These are phyloP conservation scores for Fraxinus floribunda DNA, from an alignment of 305 asterid genomes.

Conservation along the genomic window DNA sequence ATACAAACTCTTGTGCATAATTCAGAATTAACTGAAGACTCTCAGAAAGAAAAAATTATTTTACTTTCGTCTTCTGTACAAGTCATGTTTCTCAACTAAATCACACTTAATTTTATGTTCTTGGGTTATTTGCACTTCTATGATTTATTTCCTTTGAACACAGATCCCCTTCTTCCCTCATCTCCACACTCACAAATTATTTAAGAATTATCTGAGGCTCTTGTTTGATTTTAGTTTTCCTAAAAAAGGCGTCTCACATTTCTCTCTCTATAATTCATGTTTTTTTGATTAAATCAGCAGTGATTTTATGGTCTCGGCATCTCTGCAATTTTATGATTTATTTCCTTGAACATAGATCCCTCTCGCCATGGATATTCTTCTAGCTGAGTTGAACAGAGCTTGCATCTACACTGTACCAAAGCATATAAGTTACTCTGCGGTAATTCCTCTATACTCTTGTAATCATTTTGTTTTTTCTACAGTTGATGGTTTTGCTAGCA, in stretches of 20 bases:
- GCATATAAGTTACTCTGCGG: constrained; percentile 64
- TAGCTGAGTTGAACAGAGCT: constrained; percentile 74
- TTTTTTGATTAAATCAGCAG: background rate
- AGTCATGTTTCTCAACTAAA: background rate
- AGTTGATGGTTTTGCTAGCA: background rate
- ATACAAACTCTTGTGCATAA: background rate
- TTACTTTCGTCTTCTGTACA: background rate
- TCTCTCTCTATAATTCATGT: background rate
- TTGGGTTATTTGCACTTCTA: background rate
- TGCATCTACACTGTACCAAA: constrained; percentile 90
- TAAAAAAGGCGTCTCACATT: background rate
- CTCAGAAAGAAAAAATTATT: background rate
- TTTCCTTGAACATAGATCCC: constrained; percentile 50
- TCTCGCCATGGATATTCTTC: constrained; percentile 66
- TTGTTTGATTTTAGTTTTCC: background rate
- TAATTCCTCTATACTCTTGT: constrained; percentile 23
- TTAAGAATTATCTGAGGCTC: background rate
- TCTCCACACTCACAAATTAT: background rate
- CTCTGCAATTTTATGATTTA: background rate
- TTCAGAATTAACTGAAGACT: background rate
- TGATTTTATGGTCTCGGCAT: background rate
- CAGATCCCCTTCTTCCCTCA: constrained; percentile 54
- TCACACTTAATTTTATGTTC: background rate
- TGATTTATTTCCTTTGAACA: constrained; percentile 1
- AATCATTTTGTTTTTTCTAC: background rate